phyloP scores from a whole-genome alignment of 208 protist genomes.

The Leishmania braziliensis region DNA sequence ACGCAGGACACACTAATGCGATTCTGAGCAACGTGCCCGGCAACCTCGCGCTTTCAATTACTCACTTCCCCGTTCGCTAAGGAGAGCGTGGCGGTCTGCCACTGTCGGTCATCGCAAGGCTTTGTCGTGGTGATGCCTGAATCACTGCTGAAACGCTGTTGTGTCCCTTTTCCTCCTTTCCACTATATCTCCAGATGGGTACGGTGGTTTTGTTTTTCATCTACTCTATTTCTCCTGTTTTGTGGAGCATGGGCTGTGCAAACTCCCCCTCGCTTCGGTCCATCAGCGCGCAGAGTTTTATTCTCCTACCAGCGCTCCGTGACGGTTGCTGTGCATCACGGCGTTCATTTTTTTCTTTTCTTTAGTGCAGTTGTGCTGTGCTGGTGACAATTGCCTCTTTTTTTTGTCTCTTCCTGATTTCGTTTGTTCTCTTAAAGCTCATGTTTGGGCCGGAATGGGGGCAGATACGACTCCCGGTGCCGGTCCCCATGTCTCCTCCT shows the following conservation, averaged over 20 bases:
- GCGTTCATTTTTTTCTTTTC: background rate
- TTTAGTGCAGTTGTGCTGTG: background rate
- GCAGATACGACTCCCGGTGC: background rate
- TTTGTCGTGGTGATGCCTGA: background rate
- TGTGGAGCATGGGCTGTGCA: background rate
- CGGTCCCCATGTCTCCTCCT: background rate
- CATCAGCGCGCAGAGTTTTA: background rate
- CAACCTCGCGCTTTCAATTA: background rate
- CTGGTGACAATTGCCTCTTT: background rate
- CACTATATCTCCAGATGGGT: background rate
- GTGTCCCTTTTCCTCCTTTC: background rate
- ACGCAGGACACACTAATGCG: too few relatives aligned
- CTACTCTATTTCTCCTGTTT: background rate
- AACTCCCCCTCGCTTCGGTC: background rate
- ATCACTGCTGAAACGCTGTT: background rate
- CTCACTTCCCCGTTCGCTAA: background rate
- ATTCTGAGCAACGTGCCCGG: background rate
- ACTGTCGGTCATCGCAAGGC: background rate
- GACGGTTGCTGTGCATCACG: background rate
- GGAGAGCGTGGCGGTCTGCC: background rate
- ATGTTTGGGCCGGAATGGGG: background rate
- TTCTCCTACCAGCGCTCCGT: background rate
- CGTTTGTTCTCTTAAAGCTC: slow-evolving; percentile 1
- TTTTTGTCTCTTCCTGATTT: background rate
- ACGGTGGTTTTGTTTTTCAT: background rate